Conservation (phyloP, 257 asterid species). For the Fraxinus excelsior region DNA sequence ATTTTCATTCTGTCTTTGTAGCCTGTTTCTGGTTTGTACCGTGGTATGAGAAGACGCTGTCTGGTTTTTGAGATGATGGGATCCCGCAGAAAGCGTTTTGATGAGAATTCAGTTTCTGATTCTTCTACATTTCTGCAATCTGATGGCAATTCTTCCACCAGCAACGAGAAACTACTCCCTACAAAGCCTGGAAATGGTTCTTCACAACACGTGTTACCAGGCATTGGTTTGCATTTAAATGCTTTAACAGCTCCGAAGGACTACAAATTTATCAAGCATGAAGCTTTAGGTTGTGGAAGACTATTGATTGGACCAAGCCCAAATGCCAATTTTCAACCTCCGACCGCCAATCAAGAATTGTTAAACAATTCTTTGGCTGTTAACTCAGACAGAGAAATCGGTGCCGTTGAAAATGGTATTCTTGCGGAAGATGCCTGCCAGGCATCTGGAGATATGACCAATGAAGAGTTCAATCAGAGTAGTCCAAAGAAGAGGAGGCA, state of each 20-base stretch:
- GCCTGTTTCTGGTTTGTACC: slow-evolving; percentile 68
- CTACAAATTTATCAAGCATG: slow-evolving; percentile 47
- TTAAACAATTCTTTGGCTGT: slow-evolving; percentile 34
- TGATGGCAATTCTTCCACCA: slow-evolving; percentile 39
- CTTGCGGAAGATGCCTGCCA: slow-evolving; percentile 48
- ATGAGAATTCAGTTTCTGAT: slow-evolving; percentile 44
- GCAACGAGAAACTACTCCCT: slow-evolving; percentile 37
- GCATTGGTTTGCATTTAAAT: slow-evolving; percentile 93
- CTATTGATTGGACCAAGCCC: slow-evolving; percentile 61
- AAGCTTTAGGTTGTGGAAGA: slow-evolving; percentile 57
- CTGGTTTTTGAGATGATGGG: slow-evolving; percentile 84
- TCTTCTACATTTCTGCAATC: slow-evolving; percentile 44
- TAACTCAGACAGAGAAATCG: slow-evolving; percentile 46
- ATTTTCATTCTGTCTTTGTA: slow-evolving; percentile 32
- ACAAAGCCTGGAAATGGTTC: slow-evolving; percentile 41
- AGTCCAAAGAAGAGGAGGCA: slow-evolving; percentile 96
- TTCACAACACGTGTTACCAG: slow-evolving; percentile 59
- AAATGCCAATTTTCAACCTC: slow-evolving; percentile 44
- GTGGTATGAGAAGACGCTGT: slow-evolving; percentile 94
- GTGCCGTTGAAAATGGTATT: slow-evolving; percentile 37
- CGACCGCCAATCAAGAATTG: slow-evolving; percentile 41
- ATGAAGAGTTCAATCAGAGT: slow-evolving; percentile 62
- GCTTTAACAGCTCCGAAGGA: slow-evolving; percentile 70
- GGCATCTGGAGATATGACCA: slow-evolving; percentile 39
- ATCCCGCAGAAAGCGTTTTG: slow-evolving; percentile 54